A percentile compares a stretch with the other conserved stretches of the same genome.
Evolutionary conservation across 257 asterid species (phyloP).

Genomic region (Echites panduratus): DNA sequence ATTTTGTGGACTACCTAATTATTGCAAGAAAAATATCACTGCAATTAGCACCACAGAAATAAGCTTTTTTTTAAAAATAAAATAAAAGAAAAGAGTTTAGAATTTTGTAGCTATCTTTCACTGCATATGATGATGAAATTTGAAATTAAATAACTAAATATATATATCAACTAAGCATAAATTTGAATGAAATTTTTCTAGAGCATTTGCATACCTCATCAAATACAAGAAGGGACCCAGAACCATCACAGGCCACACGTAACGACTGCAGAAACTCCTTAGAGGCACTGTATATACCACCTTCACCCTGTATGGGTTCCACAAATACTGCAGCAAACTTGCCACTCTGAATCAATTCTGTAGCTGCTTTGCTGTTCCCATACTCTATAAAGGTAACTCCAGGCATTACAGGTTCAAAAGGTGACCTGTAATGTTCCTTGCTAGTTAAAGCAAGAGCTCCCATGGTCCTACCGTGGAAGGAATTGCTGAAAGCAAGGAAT

Average conservation of each 20-base stretch:
- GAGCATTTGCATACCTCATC: slow-evolving; percentile 63
- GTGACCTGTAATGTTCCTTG: slow-evolving; percentile 73
- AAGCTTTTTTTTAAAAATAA: neutral
- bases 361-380: slow-evolving; percentile 64
- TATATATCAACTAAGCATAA: neutral
- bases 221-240: slow-evolving; percentile 74
- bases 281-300: slow-evolving; percentile 83
- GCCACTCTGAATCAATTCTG: slow-evolving; percentile 51
- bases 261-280: slow-evolving; percentile 64
- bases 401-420: slow-evolving; percentile 94
- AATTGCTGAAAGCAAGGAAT: slow-evolving; percentile 73
- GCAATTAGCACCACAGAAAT: neutral
- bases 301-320: slow-evolving; percentile 96
- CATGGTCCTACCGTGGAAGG: slow-evolving; percentile 93
- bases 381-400: slow-evolving; percentile 81
- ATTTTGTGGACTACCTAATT: neutral
- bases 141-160: neutral
- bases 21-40: neutral
- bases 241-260: slow-evolving; percentile 66
- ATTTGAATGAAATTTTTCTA: neutral
- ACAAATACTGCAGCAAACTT: slow-evolving; percentile 91
- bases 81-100: too few species aligned
- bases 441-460: slow-evolving; percentile 92
- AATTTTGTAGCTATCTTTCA: neutral
- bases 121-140: neutral